Evolutionary conservation across 2,329 filamentous ascomycete genomes (phyloP), one percentile per base, ranked within the genome.

Genomic region (Ophiostoma tasmaniense): DNA sequence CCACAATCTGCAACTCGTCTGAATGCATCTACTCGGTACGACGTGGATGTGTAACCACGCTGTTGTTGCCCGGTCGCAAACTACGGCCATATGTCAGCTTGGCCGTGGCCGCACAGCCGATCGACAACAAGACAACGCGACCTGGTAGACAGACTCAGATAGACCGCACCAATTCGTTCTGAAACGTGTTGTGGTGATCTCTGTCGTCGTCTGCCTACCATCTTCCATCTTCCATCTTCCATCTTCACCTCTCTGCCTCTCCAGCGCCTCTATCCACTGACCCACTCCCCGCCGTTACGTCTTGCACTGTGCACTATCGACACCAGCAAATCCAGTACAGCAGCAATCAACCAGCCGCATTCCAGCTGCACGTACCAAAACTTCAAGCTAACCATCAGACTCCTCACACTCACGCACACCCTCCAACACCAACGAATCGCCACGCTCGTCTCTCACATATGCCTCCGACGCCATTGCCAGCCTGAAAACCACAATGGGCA

Each of bases 391-490:
- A 39, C 37, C 37, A 2, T 22, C 30, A 70, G 69, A 68, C 42
- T 33, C 69, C 42, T 35, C 42, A 52, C 61, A 69, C 55, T 42
- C 37, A 8, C 69, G 70, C 45, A 66, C 69, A 33, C 68, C 67
- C 50, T 71, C 71, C 10, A 64, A 69, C n/a, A 69, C 71, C 69
- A 72, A 76, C 76, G 72, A 74, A 64, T 72, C 74, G 68, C 69
- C 71, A 59, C 71, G 72, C 67, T 68, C 72, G 17, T 78, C 78
- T 64, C 74, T 82, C 72, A 74, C 77, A 61, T 76, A 77, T 68
- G 79, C 78, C 74, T 79, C 80, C 37, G 75, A 76, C 69, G 78
- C 78, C 76, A 73, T 76, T 66, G 74, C 79, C 73, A 80, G 80
- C 76, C 70, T 75, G 20, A 71, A 30, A 39, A 42, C 70, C 52